Base-by-base conservation (phyloP, 2,329 filamentous ascomycete genomes). In the Ophiostoma pallidulum region DNA sequence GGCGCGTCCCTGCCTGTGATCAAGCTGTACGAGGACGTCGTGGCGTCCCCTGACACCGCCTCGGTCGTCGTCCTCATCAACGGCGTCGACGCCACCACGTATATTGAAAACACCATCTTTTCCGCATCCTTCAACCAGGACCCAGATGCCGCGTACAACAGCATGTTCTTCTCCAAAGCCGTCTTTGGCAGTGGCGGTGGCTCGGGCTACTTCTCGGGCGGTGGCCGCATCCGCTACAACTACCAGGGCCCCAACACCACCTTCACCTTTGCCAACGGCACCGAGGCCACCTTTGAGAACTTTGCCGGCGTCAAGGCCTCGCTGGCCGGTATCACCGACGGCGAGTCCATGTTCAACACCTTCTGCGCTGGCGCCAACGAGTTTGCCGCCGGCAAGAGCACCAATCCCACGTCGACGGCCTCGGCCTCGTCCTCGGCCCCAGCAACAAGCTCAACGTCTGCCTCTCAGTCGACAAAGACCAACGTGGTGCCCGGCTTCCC, bases 21-120 rank as follows among this genome's bases (percentile, higher is more conserved):
- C n/a, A 72, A 71, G 47, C 64, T 78, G 3, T 77, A 78, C 45
- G 50, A 48, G 9, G 45, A 55, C 40, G 37, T 57, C 41, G 19
- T 52, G 18, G 32, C 58, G 51, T 47, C 16, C 18, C 33, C 44
- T 10, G 31, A 35, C 7, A 49, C 56, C 5, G 57, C 58, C 2
- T 53, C 54, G 8, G 29, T 43, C 8, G 55, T 63, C 7, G 54
- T 52, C 16, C 51, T 52, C 18, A 62, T 63, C 55, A 60, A 63
- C 39, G 59, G 59, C 33, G 41, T 56, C 6, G 56, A 59, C 20
- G 60, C 59, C 1, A 56, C 59, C 0, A 55, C 60, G 0, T 74
- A 69, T 31, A 61, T 72, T n/a, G 56, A 56, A 60, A 64, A 69
- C 6, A 55, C 69, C 2, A 53, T 72, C 4, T 67, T 69, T 50